These are phyloP conservation scores for Alternaria longipes DNA, from an alignment of 2,329 filamentous ascomycete species.

Conservation along the genomic window DNA sequence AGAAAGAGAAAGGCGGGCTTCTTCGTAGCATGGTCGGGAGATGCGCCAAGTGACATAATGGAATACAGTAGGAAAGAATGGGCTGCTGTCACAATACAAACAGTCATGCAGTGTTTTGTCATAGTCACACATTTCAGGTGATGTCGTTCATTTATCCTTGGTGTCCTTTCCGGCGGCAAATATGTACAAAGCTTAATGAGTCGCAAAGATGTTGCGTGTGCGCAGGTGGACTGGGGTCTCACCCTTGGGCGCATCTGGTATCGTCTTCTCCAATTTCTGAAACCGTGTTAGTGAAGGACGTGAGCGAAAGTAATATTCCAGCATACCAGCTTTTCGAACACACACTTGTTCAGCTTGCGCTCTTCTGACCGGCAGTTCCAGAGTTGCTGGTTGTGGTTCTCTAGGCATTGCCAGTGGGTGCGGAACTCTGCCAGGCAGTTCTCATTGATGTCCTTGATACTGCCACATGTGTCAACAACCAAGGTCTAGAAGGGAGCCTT, in stretches of 20 bases:
- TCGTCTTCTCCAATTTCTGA: constrained; percentile 62
- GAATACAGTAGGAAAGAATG: constrained; percentile 3
- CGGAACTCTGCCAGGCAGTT: constrained; percentile 92
- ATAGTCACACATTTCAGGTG: constrained; percentile 11
- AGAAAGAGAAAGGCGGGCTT: background rate
- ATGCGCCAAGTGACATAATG: background rate
- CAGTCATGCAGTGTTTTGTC: constrained; percentile 5
- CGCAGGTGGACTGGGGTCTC: constrained; percentile 60
- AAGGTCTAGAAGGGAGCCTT: background rate
- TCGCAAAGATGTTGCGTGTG: constrained; percentile 55
- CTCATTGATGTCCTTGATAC: constrained; percentile 94
- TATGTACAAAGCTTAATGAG: constrained; percentile 47
- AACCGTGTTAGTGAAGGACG: constrained; percentile 6
- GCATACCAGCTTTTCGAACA: constrained; percentile 91
- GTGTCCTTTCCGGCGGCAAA: constrained; percentile 24
- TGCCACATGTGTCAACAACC: constrained; percentile 52
- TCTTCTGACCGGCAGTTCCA: constrained; percentile 93
- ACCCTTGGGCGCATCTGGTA: constrained; percentile 60
- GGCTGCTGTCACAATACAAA: constrained; percentile 25
- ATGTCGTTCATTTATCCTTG: constrained; percentile 30
- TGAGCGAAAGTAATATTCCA: background rate
- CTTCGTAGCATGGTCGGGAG: background rate
- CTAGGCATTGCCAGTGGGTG: constrained; percentile 92
- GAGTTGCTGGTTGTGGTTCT: constrained; percentile 96
- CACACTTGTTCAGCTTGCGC: constrained; percentile 92